Conservation (phyloP, 2,329 filamentous ascomycete genomes). For the Sarocladiaceae sp. region DNA sequence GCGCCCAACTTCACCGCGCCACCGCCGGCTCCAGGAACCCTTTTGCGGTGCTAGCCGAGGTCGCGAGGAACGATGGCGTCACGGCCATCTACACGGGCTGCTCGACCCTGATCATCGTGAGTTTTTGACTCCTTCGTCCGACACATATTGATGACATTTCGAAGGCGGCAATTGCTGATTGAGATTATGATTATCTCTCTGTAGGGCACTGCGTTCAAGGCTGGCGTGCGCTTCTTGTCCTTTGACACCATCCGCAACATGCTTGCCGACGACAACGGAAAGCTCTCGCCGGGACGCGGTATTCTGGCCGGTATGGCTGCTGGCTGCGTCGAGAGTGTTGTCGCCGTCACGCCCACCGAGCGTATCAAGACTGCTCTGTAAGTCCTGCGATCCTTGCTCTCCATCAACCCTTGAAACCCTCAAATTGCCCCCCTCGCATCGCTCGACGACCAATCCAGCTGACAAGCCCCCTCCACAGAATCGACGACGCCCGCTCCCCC, state of each 20-base stretch:
- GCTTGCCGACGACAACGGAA: constrained; percentile 49
- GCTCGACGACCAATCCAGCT: not conserved
- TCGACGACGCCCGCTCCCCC: constrained; percentile 27
- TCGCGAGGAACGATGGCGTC: constrained; percentile 50
- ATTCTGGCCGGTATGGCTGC: constrained; percentile 59
- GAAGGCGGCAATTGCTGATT: not conserved
- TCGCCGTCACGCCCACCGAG: constrained; percentile 63
- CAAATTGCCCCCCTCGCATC: not conserved
- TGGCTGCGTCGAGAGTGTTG: constrained; percentile 53
- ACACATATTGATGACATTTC: no score
- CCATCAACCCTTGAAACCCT: not conserved
- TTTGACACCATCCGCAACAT: constrained; percentile 59
- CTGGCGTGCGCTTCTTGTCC: constrained; percentile 58
- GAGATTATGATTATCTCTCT: no score
- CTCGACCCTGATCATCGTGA: constrained; percentile 49
- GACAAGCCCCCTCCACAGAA: constrained; percentile 15
- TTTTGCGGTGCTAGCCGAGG: constrained; percentile 46
- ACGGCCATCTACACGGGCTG: constrained; percentile 58
- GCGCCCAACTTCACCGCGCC: constrained; percentile 44
- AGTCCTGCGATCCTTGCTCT: no score
- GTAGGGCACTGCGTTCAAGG: constrained; percentile 58
- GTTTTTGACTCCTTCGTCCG: no score
- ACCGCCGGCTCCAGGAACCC: constrained; percentile 40
- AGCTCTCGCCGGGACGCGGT: constrained; percentile 47
- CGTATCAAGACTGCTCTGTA: constrained; percentile 60